Conservation (phyloP, 2,329 filamentous ascomycete species). For the Rosellinia necatrix region DNA sequence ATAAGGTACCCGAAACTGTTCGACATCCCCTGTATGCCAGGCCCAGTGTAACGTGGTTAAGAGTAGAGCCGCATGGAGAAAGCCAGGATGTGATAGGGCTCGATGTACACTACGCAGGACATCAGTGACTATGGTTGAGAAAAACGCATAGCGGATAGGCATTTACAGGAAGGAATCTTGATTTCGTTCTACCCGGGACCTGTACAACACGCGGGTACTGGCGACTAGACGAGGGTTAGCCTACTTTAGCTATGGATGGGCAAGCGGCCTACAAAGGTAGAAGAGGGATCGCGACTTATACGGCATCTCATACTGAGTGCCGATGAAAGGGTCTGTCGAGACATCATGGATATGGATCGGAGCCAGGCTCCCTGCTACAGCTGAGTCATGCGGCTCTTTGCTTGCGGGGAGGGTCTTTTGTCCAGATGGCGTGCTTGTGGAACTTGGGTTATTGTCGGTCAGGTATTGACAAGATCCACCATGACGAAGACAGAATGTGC, state of each 20-base stretch:
- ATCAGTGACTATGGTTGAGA: constrained; percentile 2
- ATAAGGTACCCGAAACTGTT: constrained; percentile 50
- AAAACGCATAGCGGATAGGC: neutral
- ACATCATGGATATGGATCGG: constrained; percentile 32
- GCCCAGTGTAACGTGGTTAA: constrained; percentile 52
- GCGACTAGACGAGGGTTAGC: constrained; percentile 41
- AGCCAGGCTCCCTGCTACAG: constrained; percentile 20
- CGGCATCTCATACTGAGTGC: constrained; percentile 41
- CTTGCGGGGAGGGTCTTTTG: constrained; percentile 29
- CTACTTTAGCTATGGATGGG: constrained; percentile 7
- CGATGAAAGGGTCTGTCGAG: constrained; percentile 36
- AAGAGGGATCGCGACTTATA: constrained; percentile 44
- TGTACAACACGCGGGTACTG: constrained; percentile 48
- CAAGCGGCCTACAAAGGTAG: constrained; percentile 42
- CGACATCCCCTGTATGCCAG: constrained; percentile 51
- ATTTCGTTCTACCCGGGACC: constrained; percentile 45
- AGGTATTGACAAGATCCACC: constrained; percentile 48
- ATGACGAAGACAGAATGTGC: constrained; percentile 51
- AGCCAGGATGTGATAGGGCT: constrained; percentile 50
- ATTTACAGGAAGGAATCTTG: constrained; percentile 42
- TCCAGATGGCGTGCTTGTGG: constrained; percentile 26
- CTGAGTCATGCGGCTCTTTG: constrained; percentile 33
- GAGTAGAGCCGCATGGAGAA: constrained; percentile 51
- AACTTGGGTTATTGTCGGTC: constrained; percentile 35
- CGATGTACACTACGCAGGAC: constrained; percentile 44